Evolutionary conservation across 345 rosid species (phyloP), one percentile per base, ranked within the genome.

Genomic region (Salix koriyanagi): DNA sequence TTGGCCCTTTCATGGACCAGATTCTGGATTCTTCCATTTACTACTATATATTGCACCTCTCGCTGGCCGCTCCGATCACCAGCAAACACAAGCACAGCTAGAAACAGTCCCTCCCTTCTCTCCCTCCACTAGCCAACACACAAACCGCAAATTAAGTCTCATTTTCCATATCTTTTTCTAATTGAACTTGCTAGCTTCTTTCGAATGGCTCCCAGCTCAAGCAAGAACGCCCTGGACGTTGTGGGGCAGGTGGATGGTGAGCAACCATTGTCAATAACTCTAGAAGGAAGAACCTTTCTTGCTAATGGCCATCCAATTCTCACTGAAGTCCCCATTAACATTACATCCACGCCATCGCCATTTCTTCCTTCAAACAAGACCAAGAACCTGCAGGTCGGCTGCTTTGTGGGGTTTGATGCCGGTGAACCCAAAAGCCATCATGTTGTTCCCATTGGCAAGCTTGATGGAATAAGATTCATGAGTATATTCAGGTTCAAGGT

Each of bases 401-500:
- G 77, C 70, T 83, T 81, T 56, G 73, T 86, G 23, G 88, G 88
- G 16, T 86, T 86, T 56, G 75, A 86, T 23, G 30, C 64, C 10
- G 62, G 36, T 1, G 70, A 79, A 48, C 41, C 80, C 37, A 77
- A 18, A 14, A 32, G 66, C 73, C 69, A 61, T 1, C 82, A 86
- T 50, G 75, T 70, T 18, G 79, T 52, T 0, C 83, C 86, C 10
- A 41, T 86, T 1, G 86, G 85, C 15, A 77, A 68, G 64, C 83
- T 86, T 21, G 71, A 2, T 1, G 58, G 54, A 4, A 74, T 81
- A 1, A 67, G 66, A 67, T 77, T 85, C 88, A 90, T 91, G 96
- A 91, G 99, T 85, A 91, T 95, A 25, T 93, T 95, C 94, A 83
- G 96, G 85, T 93, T 95, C 91, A 91, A 95, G 83, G 92, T 90